Evolutionary conservation across 768 basidiomycete genomes (phyloP), one percentile per base, ranked within the genome.

Genomic region (Plicaturopsis crispa): DNA sequence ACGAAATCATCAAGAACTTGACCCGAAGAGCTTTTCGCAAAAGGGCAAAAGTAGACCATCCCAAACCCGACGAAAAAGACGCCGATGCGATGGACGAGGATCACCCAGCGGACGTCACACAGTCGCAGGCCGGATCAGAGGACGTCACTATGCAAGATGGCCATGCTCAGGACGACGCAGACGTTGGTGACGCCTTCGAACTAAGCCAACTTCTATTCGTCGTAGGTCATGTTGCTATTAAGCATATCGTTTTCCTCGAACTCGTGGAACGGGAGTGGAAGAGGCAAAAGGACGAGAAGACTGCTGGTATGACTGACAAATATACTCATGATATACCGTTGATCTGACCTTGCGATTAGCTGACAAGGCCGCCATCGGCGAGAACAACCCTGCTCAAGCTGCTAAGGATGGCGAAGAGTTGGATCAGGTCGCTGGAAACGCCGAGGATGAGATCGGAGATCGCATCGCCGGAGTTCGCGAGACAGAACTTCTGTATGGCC

Each of bases 381-480:
- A 57, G 12, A 49, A 20, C 53, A 55, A 59, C 23, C 51, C 59
- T 18, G 56, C 59, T 47, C 64, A 63, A 19, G 55, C 58, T 6
- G 58, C 72, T 24, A 87, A 79, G 42, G 75, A 78, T 7, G 70
- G 64, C 12, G 92, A 96, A 52, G 96, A 99, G 54, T 78, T 98
- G 0, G 96, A 99, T 47, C 92, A 94, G 50, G 94, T 98, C 7
- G 91, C 86, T 6, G 96, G 96, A 5, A 94, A 93, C 52, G 91
- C 91, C 4, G 96, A 99, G 57, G 96, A 99, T 53, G 96, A 99
- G 51, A 94, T 97, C 48, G 96, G 92, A 11, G 96, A 99, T 41
- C 73, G 84, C 6, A 85, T 99, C 26, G 80, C 84, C 2, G 73
- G 65, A 2, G 75, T 96, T 39, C 70, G 91, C 21, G 96, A 99